phyloP scores from a whole-genome alignment of 2,329 filamentous ascomycete genomes.

The Ceratocystis cubensis region DNA sequence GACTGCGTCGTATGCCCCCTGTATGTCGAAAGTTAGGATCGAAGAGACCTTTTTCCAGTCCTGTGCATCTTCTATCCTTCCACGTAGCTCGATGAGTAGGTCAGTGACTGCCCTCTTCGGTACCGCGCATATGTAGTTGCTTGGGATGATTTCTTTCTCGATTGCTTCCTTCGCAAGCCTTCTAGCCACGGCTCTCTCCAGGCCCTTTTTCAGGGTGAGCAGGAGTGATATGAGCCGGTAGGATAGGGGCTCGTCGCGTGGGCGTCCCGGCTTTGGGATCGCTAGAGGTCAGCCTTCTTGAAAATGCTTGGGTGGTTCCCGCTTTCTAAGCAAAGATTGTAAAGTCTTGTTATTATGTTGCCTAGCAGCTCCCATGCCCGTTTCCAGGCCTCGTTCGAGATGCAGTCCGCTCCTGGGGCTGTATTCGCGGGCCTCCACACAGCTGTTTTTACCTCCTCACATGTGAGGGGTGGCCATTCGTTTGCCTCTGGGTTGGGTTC shows the following conservation, averaged over 20 bases:
- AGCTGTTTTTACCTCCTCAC: not conserved
- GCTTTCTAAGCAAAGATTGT: not conserved
- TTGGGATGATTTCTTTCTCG: too few relatives aligned
- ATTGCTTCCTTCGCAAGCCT: not conserved
- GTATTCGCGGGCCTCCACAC: not conserved
- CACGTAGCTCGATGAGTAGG: too few relatives aligned
- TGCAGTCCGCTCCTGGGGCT: not conserved
- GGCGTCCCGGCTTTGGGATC: too few relatives aligned
- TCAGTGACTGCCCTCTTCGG: too few relatives aligned
- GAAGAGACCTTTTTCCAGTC: too few relatives aligned
- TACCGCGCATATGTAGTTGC: too few relatives aligned
- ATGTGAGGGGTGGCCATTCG: not conserved
- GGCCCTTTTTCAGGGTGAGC: not conserved
- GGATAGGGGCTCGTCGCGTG: too few relatives aligned
- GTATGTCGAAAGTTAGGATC: too few relatives aligned
- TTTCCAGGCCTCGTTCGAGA: not conserved
- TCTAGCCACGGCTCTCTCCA: not conserved
- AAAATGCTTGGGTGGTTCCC: not conserved
- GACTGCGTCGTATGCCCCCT: too few relatives aligned
- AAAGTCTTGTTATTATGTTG: not conserved
- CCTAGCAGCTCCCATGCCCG: not conserved
- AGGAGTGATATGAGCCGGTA: too few relatives aligned
- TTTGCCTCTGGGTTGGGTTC: not conserved
- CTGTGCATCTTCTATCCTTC: too few relatives aligned
- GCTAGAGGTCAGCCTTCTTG: too few relatives aligned